phyloP scores from a whole-genome alignment of 2,329 filamentous ascomycete species.

The Fusarium lateritium region DNA sequence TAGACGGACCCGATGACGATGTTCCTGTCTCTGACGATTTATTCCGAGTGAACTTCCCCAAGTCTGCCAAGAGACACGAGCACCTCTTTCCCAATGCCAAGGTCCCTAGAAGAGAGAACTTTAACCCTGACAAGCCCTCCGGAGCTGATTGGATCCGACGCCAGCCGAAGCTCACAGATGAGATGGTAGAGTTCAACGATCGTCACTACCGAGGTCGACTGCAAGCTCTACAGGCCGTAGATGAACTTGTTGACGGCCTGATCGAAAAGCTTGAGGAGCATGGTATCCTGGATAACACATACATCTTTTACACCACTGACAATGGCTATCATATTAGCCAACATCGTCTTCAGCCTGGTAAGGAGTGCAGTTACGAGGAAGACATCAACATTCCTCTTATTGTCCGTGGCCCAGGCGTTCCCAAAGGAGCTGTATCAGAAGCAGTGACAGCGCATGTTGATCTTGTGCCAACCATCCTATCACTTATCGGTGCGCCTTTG shows the following conservation, averaged over 20 bases:
- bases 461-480: slow-evolving; percentile 68
- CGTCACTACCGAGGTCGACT: slow-evolving; percentile 59
- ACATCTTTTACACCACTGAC: slow-evolving; percentile 67
- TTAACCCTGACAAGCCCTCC: slow-evolving; percentile 69
- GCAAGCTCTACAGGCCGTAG: slow-evolving; percentile 61
- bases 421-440: slow-evolving; percentile 54
- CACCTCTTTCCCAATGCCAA: slow-evolving; percentile 71
- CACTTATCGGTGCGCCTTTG: slow-evolving; percentile 46
- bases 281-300: slow-evolving; percentile 59
- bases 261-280: slow-evolving; percentile 53
- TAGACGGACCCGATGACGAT: slow-evolving; percentile 23
- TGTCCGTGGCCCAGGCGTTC: slow-evolving; percentile 64
- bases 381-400: slow-evolving; percentile 67
- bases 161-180: slow-evolving; percentile 54
- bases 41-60: slow-evolving; percentile 6
- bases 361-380: slow-evolving; percentile 66
- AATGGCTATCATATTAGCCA: slow-evolving; percentile 70
- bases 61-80: slow-evolving; percentile 64
- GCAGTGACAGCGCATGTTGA: slow-evolving; percentile 67
- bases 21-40: slow-evolving; percentile 9
- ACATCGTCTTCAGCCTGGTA: slow-evolving; percentile 66
- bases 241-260: slow-evolving; percentile 61
- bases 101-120: slow-evolving; percentile 74
- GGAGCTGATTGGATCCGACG: slow-evolving; percentile 62
- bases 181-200: slow-evolving; percentile 55